Percentiles rank a stretch among this genome's conserved stretches.
Evolutionary conservation across 495 filamentous ascomycete species (phyloP).

Genomic region (Chaetomium fimeti): DNA sequence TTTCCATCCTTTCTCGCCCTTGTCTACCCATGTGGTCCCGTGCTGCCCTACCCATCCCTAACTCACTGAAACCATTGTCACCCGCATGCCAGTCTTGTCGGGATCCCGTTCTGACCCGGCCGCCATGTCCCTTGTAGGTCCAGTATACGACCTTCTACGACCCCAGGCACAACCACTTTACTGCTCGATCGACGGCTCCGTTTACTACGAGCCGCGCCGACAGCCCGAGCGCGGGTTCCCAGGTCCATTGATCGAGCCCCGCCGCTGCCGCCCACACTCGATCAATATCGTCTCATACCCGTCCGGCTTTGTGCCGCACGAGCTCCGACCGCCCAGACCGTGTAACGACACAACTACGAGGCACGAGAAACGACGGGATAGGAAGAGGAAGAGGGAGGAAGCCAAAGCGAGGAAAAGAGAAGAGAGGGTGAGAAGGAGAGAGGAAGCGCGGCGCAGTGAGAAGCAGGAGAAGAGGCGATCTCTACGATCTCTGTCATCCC

Average conservation of each 20-base stretch:
- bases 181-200: slow-evolving; percentile 37
- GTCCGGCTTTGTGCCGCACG: slow-evolving; percentile 49
- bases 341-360: slow-evolving; percentile 17
- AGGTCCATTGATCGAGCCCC: slow-evolving; percentile 50
- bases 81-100: slow-evolving; percentile 18
- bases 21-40: slow-evolving; percentile 13
- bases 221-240: slow-evolving; percentile 42
- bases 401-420: slow-evolving; percentile 27
- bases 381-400: slow-evolving; percentile 22
- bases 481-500: slow-evolving; percentile 35
- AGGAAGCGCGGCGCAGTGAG: slow-evolving; percentile 34
- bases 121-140: slow-evolving; percentile 32
- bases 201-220: slow-evolving; percentile 44
- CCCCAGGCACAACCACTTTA: slow-evolving; percentile 39
- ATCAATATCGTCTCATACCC: slow-evolving; percentile 58
- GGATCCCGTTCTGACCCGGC: slow-evolving; percentile 28
- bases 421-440: slow-evolving; percentile 30
- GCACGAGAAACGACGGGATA: slow-evolving; percentile 33
- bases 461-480: slow-evolving; percentile 41
- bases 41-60: slow-evolving; percentile 11
- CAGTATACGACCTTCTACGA: slow-evolving; percentile 35
- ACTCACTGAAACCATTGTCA: slow-evolving; percentile 1
- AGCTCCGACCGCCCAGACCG: slow-evolving; percentile 41
- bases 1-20: background rate
- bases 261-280: slow-evolving; percentile 52